These are phyloP conservation scores for Penicillium sp. DNA, from an alignment of 2,329 filamentous ascomycete genomes.

Conservation along the genomic window DNA sequence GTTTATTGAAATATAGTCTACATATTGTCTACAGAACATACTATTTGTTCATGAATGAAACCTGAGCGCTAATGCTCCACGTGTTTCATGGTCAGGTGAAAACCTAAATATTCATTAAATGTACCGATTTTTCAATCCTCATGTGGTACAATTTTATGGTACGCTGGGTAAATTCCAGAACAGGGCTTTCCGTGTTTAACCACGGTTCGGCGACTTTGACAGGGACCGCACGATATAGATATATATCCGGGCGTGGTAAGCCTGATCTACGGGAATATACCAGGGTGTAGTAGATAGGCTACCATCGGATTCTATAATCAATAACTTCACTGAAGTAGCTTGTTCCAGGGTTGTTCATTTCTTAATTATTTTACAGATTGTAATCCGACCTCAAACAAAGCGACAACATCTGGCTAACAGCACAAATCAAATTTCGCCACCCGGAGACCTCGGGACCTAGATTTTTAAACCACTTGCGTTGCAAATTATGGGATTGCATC, in stretches of 20 bases:
- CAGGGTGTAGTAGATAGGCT: too few species aligned
- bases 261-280: not conserved
- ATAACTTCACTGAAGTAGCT: not conserved
- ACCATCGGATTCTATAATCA: not conserved
- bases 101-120: not conserved
- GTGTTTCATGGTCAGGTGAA: not conserved
- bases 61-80: not conserved
- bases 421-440: too few species aligned
- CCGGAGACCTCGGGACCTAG: too few species aligned
- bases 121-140: not conserved
- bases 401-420: too few species aligned
- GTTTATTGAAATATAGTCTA: too few species aligned
- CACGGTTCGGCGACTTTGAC: not conserved
- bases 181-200: not conserved
- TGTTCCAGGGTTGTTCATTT: too few species aligned
- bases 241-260: not conserved
- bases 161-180: not conserved
- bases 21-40: too few species aligned
- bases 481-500: too few species aligned
- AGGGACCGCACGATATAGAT: not conserved
- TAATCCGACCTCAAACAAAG: too few species aligned
- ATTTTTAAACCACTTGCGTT: too few species aligned
- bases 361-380: too few species aligned
- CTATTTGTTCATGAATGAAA: not conserved
- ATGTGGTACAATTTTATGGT: not conserved